Percentiles rank a stretch among this genome's conserved stretches.
Evolutionary conservation across 441 rosid species (phyloP).

Genomic region (Breynia disticha): DNA sequence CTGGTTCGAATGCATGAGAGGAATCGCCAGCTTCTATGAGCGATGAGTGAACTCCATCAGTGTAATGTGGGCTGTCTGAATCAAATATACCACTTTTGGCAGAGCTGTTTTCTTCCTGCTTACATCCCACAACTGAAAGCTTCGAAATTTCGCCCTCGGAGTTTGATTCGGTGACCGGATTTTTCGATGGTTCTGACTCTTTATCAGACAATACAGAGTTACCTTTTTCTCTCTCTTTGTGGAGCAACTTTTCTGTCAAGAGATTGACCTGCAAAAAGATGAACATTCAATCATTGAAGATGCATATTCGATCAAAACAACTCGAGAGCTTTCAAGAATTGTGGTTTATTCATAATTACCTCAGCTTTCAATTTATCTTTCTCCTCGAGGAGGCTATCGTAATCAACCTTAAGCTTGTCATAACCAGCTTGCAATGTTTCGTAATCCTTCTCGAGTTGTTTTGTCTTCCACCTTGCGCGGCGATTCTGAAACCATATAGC

Average conservation of each 20-base stretch:
- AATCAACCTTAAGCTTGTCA: conserved; percentile 39
- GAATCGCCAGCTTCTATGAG: conserved; percentile 48
- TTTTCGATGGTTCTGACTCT: conserved; percentile 16
- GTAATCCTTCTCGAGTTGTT: conserved; percentile 57
- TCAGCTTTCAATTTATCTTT: conserved; percentile 40
- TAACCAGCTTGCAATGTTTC: conserved; percentile 38
- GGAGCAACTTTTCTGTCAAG: conserved; percentile 33
- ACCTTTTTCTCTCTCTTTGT: conserved; percentile 24
- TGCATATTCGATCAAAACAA: no score
- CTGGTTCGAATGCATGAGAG: conserved; percentile 41
- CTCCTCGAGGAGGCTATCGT: conserved; percentile 38
- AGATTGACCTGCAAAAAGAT: conserved; percentile 28
- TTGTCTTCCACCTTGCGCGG: conserved; percentile 65
- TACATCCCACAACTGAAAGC: conserved; percentile 25
- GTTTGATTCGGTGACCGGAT: conserved; percentile 22
- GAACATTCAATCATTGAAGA: neutral
- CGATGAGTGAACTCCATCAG: conserved; percentile 44
- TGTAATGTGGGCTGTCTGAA: conserved; percentile 58
- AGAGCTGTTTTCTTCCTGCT: conserved; percentile 45
- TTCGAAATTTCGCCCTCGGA: conserved; percentile 35
- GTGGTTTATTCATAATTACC: conserved; percentile 19
- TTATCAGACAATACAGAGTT: conserved; percentile 20
- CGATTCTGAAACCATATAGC: conserved; percentile 81
- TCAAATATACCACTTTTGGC: conserved; percentile 49
- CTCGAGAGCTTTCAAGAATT: no score